Conservation (phyloP, 495 filamentous ascomycete genomes). For the Haplographium delicatum region DNA sequence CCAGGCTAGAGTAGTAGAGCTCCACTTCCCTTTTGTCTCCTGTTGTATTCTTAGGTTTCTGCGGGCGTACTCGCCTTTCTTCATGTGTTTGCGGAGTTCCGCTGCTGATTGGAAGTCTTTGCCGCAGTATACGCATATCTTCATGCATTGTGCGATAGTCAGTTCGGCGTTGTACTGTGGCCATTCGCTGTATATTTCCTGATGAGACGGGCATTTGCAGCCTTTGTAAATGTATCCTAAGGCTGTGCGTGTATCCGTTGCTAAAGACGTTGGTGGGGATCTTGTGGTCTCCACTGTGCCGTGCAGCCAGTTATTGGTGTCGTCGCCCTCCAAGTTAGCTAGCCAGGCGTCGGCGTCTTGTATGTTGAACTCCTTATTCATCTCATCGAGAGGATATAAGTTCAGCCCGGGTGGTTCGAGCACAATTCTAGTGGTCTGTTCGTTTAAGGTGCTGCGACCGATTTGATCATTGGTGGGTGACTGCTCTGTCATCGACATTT, state of each 20-base stretch:
- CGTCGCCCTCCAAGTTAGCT: slow-evolving; percentile 1
- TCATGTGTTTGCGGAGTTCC: slow-evolving; percentile 13
- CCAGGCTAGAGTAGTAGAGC: background rate
- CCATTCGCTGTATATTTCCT: slow-evolving; percentile 15
- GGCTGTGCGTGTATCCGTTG: slow-evolving; percentile 8
- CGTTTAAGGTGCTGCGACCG: background rate
- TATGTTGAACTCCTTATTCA: slow-evolving; percentile 6
- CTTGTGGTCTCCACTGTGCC: background rate
- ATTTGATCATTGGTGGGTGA: background rate
- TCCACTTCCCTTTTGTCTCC: background rate
- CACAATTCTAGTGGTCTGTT: background rate
- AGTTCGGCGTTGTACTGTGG: slow-evolving; percentile 8
- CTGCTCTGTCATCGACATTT: slow-evolving; percentile 1
- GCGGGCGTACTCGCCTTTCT: background rate
- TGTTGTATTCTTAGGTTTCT: background rate
- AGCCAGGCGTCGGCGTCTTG: slow-evolving; percentile 9
- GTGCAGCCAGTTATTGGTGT: slow-evolving; percentile 3
- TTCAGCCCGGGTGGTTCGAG: background rate
- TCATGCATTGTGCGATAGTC: background rate
- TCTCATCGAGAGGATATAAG: slow-evolving; percentile 10
- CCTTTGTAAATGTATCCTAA: slow-evolving; percentile 3
- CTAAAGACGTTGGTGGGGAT: slow-evolving; percentile 12
- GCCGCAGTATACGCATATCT: slow-evolving; percentile 15
- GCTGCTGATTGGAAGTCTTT: slow-evolving; percentile 1
- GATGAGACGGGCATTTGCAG: slow-evolving; percentile 6